phyloP scores from a whole-genome alignment of 2,329 filamentous ascomycete genomes.

The Aspergillus awamori region DNA sequence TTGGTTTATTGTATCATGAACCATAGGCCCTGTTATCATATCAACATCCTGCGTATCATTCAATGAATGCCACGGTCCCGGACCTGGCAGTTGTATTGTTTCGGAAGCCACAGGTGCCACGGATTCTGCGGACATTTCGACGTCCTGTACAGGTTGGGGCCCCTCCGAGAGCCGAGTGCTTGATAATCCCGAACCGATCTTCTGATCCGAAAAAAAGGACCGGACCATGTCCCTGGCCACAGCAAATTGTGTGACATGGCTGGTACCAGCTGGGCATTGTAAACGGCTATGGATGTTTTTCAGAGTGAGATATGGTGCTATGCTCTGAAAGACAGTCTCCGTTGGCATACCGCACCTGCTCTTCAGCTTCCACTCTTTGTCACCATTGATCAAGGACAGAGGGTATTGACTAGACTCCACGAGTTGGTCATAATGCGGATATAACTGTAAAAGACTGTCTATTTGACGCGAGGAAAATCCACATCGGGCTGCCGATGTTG shows the following conservation, averaged over 20 bases:
- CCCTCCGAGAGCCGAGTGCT: background rate
- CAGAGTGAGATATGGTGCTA: background rate
- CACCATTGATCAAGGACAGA: background rate
- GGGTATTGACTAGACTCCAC: background rate
- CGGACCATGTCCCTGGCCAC: background rate
- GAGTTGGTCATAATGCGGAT: background rate
- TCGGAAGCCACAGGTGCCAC: background rate
- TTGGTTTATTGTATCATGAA: background rate
- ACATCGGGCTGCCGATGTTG: background rate
- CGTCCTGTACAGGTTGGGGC: no score
- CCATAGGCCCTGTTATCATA: background rate
- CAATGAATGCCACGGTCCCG: background rate
- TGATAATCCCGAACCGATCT: no score
- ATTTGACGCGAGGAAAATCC: background rate
- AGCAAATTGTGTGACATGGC: background rate
- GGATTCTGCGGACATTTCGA: background rate
- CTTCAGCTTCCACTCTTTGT: background rate
- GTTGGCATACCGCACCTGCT: background rate
- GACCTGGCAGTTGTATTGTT: background rate
- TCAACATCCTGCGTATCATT: background rate
- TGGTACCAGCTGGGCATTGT: background rate
- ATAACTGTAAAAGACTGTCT: background rate
- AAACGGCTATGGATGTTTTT: background rate
- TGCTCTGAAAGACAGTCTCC: background rate
- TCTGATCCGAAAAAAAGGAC: background rate